Percentiles rank a stretch among this genome's conserved stretches.
Evolutionary conservation across 495 filamentous ascomycete species (phyloP).

Genomic region (Xylaria cubensis): DNA sequence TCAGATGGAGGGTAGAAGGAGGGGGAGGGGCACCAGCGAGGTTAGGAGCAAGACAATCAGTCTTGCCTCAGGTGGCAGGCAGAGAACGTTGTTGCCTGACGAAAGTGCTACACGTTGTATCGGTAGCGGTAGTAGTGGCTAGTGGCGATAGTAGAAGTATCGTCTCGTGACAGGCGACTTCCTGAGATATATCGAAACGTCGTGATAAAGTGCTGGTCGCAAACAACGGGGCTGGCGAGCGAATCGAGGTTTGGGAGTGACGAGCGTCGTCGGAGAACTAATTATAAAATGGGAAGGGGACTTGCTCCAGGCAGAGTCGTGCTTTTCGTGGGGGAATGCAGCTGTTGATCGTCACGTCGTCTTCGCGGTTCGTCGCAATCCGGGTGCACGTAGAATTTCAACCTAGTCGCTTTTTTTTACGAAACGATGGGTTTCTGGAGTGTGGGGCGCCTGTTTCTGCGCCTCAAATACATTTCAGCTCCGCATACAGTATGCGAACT

Average conservation of each 20-base stretch:
- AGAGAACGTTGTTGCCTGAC: background rate
- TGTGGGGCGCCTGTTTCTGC: conserved; percentile 14
- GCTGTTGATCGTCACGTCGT: conserved; percentile 19
- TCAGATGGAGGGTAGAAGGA: background rate
- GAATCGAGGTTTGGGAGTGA: background rate
- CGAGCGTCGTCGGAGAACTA: conserved; percentile 15
- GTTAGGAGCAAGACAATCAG: background rate
- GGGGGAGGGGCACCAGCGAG: background rate
- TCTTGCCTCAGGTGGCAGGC: background rate
- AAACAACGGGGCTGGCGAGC: background rate
- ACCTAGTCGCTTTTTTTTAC: conserved; percentile 19
- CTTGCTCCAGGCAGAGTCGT: conserved; percentile 24
- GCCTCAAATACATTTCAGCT: background rate
- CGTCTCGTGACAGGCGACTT: background rate
- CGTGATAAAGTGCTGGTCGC: conserved; percentile 3
- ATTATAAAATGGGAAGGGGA: background rate
- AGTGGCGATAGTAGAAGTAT: background rate
- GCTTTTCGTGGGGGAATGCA: background rate
- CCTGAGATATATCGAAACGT: background rate
- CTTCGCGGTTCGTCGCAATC: conserved; percentile 20
- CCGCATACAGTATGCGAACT: background rate
- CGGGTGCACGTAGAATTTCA: background rate
- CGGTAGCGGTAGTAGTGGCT: background rate
- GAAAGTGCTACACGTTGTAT: conserved; percentile 1
- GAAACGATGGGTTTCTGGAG: conserved; percentile 12